phyloP scores from a whole-genome alignment of 1,139 yeast genomes.

The Yamadazyma conglobata region DNA sequence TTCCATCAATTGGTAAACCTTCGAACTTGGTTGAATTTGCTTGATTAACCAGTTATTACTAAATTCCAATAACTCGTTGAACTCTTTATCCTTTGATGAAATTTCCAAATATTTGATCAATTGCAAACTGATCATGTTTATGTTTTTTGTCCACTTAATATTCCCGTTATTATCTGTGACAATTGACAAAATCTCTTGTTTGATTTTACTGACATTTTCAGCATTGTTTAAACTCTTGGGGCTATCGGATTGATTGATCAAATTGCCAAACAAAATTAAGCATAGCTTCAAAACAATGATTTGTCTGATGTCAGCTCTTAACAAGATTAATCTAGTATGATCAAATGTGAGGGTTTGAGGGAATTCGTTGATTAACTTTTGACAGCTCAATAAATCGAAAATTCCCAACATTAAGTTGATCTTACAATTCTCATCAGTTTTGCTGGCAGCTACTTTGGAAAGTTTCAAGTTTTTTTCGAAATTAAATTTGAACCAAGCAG shows the following conservation, averaged over 20 bases:
- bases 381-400: conserved; percentile 65
- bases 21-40: conserved; percentile 82
- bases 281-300: conserved; percentile 78
- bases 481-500: conserved; percentile 56
- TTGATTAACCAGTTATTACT: conserved; percentile 78
- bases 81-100: conserved; percentile 18
- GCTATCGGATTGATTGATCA: conserved; percentile 43
- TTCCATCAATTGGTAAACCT: conserved; percentile 76
- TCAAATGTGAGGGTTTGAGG: conserved; percentile 88
- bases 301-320: conserved; percentile 84
- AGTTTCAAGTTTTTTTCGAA: conserved; percentile 10
- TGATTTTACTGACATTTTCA: conserved; percentile 32
- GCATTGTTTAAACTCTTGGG: conserved; percentile 21
- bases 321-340: conserved; percentile 70
- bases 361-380: conserved; percentile 78
- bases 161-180: conserved; percentile 85
- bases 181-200: conserved; percentile 68
- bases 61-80: conserved; percentile 43
- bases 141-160: conserved; percentile 86
- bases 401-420: conserved; percentile 46
- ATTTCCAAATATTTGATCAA: conserved; percentile 45
- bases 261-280: conserved; percentile 66
- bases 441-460: conserved; percentile 4
- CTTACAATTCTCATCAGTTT: conserved; percentile 21
- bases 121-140: conserved; percentile 70